These are phyloP conservation scores for Secale cereale DNA, from an alignment of 176 grass and related monocot genomes.

Conservation along the genomic window DNA sequence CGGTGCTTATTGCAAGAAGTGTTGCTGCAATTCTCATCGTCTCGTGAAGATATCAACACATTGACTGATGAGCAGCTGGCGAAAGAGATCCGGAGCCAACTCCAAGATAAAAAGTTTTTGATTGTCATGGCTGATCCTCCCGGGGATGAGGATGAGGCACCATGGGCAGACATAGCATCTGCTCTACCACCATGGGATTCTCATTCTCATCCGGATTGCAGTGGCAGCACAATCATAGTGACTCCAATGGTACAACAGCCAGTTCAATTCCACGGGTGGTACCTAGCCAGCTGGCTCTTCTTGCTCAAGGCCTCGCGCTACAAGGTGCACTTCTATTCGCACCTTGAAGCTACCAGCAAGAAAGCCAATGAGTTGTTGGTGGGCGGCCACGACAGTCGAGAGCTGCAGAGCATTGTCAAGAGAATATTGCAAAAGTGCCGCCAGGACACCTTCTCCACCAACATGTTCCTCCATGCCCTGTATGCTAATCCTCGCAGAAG, in stretches of 20 bases:
- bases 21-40: no score
- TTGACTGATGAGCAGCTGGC: not conserved
- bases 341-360: not conserved
- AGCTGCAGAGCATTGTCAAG: not conserved
- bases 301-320: not conserved
- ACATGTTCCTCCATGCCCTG: not conserved
- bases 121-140: not conserved
- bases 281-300: not conserved
- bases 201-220: no score
- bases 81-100: not conserved
- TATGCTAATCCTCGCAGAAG: not conserved
- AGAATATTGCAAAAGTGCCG: not conserved
- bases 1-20: not conserved
- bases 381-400: not conserved
- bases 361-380: not conserved
- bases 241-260: not conserved
- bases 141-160: not conserved
- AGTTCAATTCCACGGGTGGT: not conserved
- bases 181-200: not conserved
- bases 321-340: not conserved
- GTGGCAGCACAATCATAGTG: not conserved
- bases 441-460: not conserved
- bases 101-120: not conserved
- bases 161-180: not conserved
- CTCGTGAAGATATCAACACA: not conserved